These are phyloP conservation scores for Coemansia sp. DNA, from an alignment of 192 early-diverging fungal genomes.

Conservation along the genomic window DNA sequence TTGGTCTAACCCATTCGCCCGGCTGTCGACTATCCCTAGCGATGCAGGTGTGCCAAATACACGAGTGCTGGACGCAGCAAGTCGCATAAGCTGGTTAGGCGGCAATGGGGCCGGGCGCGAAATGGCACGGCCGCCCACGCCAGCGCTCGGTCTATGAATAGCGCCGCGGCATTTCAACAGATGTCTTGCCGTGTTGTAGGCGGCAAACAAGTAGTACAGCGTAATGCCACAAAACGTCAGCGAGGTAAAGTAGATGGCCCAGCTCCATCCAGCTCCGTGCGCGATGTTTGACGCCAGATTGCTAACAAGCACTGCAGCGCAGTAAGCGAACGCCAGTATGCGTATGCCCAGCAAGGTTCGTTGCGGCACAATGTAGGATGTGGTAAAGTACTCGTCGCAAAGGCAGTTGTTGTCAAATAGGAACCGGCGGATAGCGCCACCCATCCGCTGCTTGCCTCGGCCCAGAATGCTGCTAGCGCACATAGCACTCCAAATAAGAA, in stretches of 20 bases:
- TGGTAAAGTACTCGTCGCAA: slow-evolving; percentile 30
- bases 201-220: slow-evolving; percentile 38
- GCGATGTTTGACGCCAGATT: slow-evolving; percentile 39
- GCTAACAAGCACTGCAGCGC: slow-evolving; percentile 29
- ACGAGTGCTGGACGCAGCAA: neutral
- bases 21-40: neutral
- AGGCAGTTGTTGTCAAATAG: slow-evolving; percentile 35
- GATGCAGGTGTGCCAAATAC: slow-evolving; percentile 5
- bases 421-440: slow-evolving; percentile 9
- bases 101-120: neutral
- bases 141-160: neutral
- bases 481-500: neutral
- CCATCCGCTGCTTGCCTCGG: neutral
- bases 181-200: slow-evolving; percentile 25
- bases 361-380: slow-evolving; percentile 43
- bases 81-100: neutral
- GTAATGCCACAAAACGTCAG: slow-evolving; percentile 46
- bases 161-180: neutral
- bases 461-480: neutral
- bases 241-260: slow-evolving; percentile 53
- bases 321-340: slow-evolving; percentile 26
- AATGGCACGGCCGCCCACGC: neutral
- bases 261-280: slow-evolving; percentile 49
- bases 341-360: slow-evolving; percentile 7
- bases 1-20: too few species aligned